Base-by-base conservation (phyloP, 257 asterid species). In the Fraxinus quadrangulata region DNA sequence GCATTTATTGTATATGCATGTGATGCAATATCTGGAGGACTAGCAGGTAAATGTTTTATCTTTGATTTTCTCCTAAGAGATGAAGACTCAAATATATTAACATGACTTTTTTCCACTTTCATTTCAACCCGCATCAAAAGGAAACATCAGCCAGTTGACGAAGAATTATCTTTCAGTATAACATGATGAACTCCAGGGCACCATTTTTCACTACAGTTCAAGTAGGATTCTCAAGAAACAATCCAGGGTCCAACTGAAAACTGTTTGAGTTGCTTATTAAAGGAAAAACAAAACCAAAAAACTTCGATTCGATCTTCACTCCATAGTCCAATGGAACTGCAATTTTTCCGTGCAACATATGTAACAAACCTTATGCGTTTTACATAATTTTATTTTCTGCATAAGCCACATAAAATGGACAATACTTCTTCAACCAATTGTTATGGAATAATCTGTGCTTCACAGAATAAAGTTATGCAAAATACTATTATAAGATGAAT, bases 331-430 rank as follows among this genome's bases (percentile, higher is more conserved):
- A 54, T 54, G 19, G 3, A 54, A 54, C 11, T 54, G 63, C 24
- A 54, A 19, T 17, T 54, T 45, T 45, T 13, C 26, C 6, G 63
- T 54, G 23, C n/a, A 17, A 54, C 8, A 19, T 17, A n/a, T 6
- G 63, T 19, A 19, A 54, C 24, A 16, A 54, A 17, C 24, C 10
- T 16, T 1, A 17, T 54, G 63, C 63, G 17, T 19, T 61, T 61
- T 23, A 10, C 16, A 61, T 23, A 16, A 21, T 61, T 21, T 61
- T 61, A 61, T 61, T 21, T 11, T 23, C 42, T 72, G 39, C 65
- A 67, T 36, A 76, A 17, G 34, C 59, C 75, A 40, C 33, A 56
- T 67, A 61, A 63, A 34, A 68, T 47, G 61, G 13, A 56, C 42
- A 76, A 72, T 34, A 70, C 24, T 51, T 61, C 4, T 61, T n/a